These are phyloP conservation scores for Acanthamoeba healyi DNA, from an alignment of 208 protist species.

Conservation along the genomic window DNA sequence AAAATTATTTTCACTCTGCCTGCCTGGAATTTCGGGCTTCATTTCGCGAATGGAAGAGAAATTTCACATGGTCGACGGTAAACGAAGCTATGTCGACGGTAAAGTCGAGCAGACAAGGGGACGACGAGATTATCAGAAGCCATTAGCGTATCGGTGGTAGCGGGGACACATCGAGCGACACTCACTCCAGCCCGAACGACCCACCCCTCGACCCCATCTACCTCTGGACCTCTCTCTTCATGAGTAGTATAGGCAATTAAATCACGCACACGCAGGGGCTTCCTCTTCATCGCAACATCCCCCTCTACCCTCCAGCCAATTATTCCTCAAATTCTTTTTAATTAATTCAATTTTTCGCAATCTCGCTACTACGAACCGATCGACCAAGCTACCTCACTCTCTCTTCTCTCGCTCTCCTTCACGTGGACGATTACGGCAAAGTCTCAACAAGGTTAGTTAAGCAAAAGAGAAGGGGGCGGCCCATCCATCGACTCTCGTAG, in stretches of 20 bases:
- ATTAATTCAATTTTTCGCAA: constrained; percentile 4
- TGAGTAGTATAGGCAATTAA: constrained; percentile 32
- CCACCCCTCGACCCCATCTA: constrained; percentile 3
- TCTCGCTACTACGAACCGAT: neutral
- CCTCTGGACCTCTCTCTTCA: neutral
- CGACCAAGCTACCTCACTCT: neutral
- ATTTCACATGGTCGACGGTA: neutral
- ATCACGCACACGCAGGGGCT: neutral
- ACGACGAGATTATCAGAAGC: neutral
- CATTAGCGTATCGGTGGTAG: too few species aligned
- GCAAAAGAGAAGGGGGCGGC: too few species aligned
- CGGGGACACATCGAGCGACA: neutral
- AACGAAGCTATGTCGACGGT: neutral
- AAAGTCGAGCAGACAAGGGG: neutral
- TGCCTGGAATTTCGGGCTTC: neutral
- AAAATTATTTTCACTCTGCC: too few species aligned
- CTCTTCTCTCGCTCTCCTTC: too few species aligned
- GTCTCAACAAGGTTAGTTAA: constrained; percentile 21
- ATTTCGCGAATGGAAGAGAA: constrained; percentile 2
- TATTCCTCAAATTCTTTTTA: too few species aligned
- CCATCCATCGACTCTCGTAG: constrained; percentile 12
- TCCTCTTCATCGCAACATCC: neutral
- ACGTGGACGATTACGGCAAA: constrained; percentile 9
- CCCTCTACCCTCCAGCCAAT: neutral
- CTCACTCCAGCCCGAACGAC: too few species aligned